Conservation (phyloP, 2,329 filamentous ascomycete species). For the Byssochlamys sp. region DNA sequence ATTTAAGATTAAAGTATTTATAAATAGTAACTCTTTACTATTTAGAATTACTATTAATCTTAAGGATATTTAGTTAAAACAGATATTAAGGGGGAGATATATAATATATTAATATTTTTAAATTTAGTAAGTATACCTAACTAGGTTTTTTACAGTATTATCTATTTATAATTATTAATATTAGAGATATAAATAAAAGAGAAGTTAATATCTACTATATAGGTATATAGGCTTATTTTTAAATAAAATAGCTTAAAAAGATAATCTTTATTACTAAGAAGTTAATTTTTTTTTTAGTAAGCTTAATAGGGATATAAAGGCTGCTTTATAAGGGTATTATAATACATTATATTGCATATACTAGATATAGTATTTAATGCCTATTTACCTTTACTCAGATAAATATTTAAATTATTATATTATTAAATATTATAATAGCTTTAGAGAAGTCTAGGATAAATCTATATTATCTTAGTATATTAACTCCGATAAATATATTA, state of each 20-base stretch:
- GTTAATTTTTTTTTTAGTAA: neutral
- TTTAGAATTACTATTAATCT: too few species aligned
- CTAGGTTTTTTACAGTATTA: too few species aligned
- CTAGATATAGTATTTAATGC: neutral
- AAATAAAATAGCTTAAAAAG: neutral
- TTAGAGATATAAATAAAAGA: too few species aligned
- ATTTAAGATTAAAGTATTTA: neutral
- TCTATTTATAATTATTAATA: too few species aligned
- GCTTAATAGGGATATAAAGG: neutral
- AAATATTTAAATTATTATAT: neutral
- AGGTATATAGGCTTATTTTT: neutral
- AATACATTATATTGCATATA: neutral
- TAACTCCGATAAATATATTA: neutral
- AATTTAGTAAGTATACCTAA: too few species aligned
- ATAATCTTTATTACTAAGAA: neutral
- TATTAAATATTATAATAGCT: neutral
- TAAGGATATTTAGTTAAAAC: too few species aligned
- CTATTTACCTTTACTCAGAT: neutral
- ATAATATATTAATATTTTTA: too few species aligned
- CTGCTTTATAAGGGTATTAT: neutral
- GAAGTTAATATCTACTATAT: too few species aligned
- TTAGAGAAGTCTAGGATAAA: neutral
- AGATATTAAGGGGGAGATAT: too few species aligned
- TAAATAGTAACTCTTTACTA: too few species aligned
- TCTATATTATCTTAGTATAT: neutral